Conservation (phyloP, 306 rosid species). For the Castanea sativa region DNA sequence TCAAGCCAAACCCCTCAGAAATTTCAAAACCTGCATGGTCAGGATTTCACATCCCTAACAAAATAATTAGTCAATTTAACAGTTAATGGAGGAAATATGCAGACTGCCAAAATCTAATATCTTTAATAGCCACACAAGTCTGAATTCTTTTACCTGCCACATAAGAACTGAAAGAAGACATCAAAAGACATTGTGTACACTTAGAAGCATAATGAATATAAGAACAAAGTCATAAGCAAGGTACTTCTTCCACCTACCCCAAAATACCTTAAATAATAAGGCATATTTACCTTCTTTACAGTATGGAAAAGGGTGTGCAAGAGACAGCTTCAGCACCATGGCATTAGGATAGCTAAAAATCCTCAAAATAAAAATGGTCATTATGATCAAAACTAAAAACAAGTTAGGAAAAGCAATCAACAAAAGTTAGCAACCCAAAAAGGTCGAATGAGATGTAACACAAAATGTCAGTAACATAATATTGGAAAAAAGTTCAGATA, state of each 20-base stretch:
- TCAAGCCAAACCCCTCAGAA: too few species aligned
- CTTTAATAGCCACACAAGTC: constrained; percentile 21
- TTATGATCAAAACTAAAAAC: constrained; percentile 33
- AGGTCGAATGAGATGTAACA: constrained; percentile 29
- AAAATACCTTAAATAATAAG: constrained; percentile 41
- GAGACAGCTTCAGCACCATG: constrained; percentile 48
- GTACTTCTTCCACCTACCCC: constrained; percentile 39
- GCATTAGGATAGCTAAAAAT: constrained; percentile 32
- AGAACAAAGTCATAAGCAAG: constrained; percentile 14
- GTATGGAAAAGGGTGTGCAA: constrained; percentile 34
- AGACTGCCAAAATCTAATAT: constrained; percentile 18
- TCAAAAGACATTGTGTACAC: constrained; percentile 17
- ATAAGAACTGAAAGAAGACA: constrained; percentile 39
- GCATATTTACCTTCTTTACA: constrained; percentile 45
- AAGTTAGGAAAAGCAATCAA: constrained; percentile 44
- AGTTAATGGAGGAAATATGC: constrained; percentile 15
- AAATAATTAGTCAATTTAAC: constrained; percentile 38
- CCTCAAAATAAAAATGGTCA: constrained; percentile 28
- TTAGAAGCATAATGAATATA: constrained; percentile 6
- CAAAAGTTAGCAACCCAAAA: constrained; percentile 28
- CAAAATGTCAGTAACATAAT: constrained; percentile 40
- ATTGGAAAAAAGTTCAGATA: constrained; percentile 35
- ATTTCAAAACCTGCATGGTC: too few species aligned
- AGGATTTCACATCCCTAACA: neutral
- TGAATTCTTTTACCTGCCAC: constrained; percentile 56